These are phyloP conservation scores for Sclerotinia glacialis DNA, from an alignment of 2,329 filamentous ascomycete genomes.

Conservation along the genomic window DNA sequence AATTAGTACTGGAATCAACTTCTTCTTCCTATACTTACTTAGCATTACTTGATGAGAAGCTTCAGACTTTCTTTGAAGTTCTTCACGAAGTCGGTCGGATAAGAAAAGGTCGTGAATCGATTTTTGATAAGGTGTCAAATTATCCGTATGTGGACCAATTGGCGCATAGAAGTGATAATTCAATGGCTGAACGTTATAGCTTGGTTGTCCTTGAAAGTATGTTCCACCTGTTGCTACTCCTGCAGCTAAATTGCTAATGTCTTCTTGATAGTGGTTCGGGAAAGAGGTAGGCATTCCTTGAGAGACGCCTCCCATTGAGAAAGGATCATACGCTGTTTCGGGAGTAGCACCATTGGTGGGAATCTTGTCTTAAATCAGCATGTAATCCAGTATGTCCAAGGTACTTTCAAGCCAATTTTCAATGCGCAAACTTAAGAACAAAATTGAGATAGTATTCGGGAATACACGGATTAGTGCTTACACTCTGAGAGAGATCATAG, in stretches of 20 bases:
- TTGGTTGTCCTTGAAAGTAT: constrained; percentile 62
- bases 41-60: constrained; percentile 81
- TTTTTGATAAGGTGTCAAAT: constrained; percentile 79
- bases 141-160: constrained; percentile 76
- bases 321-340: constrained; percentile 62
- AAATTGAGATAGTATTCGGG: neutral
- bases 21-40: constrained; percentile 48
- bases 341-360: constrained; percentile 49
- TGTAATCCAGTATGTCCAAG: neutral
- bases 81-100: constrained; percentile 79
- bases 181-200: constrained; percentile 59
- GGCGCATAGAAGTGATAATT: constrained; percentile 94
- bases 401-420: neutral
- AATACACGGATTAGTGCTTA: constrained; percentile 37
- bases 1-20: neutral
- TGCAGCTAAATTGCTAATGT: constrained; percentile 49
- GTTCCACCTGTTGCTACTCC: constrained; percentile 47
- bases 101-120: constrained; percentile 90
- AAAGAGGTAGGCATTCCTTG: constrained; percentile 52
- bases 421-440: neutral
- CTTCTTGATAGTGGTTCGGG: constrained; percentile 76
- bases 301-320: constrained; percentile 56
- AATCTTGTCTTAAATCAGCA: constrained; percentile 38
- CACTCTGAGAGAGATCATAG: constrained; percentile 52
- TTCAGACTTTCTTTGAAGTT: constrained; percentile 84